Evolutionary conservation across 129 eudicot species (phyloP).

Genomic region (Helianthus tuberosus): DNA sequence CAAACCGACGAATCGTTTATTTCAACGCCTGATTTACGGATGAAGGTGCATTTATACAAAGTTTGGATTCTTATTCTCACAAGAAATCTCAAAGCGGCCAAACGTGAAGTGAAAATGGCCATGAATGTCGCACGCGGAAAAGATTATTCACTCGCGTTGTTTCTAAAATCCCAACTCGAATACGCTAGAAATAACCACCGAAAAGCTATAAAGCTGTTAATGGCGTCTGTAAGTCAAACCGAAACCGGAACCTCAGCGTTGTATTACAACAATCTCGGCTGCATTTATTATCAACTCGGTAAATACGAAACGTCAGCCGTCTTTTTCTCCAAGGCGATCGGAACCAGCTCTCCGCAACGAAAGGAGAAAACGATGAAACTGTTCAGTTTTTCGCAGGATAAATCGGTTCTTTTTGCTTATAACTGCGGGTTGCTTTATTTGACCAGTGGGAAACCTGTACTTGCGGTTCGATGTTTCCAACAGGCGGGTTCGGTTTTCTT

Average conservation of each 20-base stretch:
- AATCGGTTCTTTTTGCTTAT: slow-evolving; percentile 63
- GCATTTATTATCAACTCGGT: slow-evolving; percentile 78
- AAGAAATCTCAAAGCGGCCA: slow-evolving; percentile 85
- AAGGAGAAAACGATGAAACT: slow-evolving; percentile 73
- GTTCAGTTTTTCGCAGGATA: slow-evolving; percentile 64
- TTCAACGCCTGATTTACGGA: slow-evolving; percentile 52
- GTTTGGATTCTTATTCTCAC: slow-evolving; percentile 69
- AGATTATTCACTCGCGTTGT: slow-evolving; percentile 74
- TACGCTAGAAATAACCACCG: slow-evolving; percentile 79
- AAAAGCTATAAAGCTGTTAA: slow-evolving; percentile 85
- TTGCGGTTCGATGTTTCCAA: slow-evolving; percentile 76
- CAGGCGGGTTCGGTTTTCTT: slow-evolving; percentile 65
- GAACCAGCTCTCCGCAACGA: slow-evolving; percentile 43
- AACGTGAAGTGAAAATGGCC: slow-evolving; percentile 88
- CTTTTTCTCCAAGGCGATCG: slow-evolving; percentile 71
- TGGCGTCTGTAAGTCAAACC: slow-evolving; percentile 66
- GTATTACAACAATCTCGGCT: slow-evolving; percentile 81
- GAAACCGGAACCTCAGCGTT: slow-evolving; percentile 65
- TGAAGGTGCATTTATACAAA: slow-evolving; percentile 80
- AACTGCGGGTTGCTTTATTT: slow-evolving; percentile 73
- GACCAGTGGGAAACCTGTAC: slow-evolving; percentile 79
- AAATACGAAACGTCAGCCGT: slow-evolving; percentile 69
- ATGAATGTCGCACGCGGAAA: slow-evolving; percentile 80
- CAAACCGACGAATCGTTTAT: slow-evolving; percentile 62
- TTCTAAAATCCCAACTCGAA: slow-evolving; percentile 88